Evolutionary conservation across 176 grass and related monocot species (phyloP).

Genomic region (Themeda triandra): DNA sequence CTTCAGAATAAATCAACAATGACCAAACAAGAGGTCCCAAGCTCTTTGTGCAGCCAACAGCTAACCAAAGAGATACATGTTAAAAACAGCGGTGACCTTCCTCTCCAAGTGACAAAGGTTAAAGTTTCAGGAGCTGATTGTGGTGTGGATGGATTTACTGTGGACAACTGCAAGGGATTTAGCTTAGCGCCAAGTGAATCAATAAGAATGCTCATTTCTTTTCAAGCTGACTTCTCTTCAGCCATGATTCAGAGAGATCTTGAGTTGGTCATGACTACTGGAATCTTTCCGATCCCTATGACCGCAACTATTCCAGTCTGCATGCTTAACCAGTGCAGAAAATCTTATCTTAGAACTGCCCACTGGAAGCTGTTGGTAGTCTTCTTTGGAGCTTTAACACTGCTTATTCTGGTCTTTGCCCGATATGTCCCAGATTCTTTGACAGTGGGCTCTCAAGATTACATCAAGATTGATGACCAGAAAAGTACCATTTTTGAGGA

Average conservation of each 20-base stretch:
- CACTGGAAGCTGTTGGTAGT: conserved; percentile 58
- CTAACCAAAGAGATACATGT: conserved; percentile 84
- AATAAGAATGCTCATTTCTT: conserved; percentile 62
- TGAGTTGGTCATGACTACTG: conserved; percentile 71
- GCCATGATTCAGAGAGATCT: conserved; percentile 79
- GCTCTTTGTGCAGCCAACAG: conserved; percentile 49
- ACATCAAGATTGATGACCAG: conserved; percentile 43
- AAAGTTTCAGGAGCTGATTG: conserved; percentile 88
- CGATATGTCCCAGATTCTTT: conserved; percentile 35
- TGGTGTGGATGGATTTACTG: conserved; percentile 64
- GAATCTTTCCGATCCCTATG: conserved; percentile 87
- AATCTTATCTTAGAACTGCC: conserved; percentile 44
- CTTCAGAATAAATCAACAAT: conserved; percentile 49
- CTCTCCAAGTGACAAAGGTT: conserved; percentile 71
- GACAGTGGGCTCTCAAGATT: conserved; percentile 39
- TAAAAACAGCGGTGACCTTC: conserved; percentile 93
- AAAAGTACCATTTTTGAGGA: conserved; percentile 22
- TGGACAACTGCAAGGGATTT: conserved; percentile 71
- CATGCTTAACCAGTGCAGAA: conserved; percentile 76
- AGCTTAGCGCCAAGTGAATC: conserved; percentile 77
- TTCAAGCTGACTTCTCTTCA: conserved; percentile 65
- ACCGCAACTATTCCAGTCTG: conserved; percentile 60
- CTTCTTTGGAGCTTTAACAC: conserved; percentile 40
- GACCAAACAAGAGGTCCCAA: conserved; percentile 26
- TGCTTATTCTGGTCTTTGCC: conserved; percentile 58